A percentile compares a stretch with the other conserved stretches of the same genome.
phyloP scores from a whole-genome alignment of 257 asterid species.

The Ocimum tenuiflorum region DNA sequence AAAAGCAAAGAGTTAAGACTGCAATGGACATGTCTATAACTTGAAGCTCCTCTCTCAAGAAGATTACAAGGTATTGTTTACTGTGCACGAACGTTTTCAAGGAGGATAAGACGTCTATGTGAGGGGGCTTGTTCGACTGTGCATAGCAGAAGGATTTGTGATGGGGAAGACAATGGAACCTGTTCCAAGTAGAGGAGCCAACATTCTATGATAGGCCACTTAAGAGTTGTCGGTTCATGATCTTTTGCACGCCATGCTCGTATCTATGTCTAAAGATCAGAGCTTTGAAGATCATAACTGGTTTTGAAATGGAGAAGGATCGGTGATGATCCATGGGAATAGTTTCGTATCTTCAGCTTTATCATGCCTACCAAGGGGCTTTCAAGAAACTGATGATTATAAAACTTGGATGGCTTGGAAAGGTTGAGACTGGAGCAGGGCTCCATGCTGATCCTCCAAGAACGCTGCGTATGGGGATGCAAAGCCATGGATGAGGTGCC shows the following conservation, averaged over 20 bases:
- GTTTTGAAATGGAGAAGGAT: conserved; percentile 12
- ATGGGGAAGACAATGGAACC: conserved; percentile 16
- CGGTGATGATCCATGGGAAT: conserved; percentile 17
- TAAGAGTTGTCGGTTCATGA: conserved; percentile 16
- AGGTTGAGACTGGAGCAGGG: conserved; percentile 15
- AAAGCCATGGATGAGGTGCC: conserved; percentile 12
- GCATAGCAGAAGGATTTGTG: conserved; percentile 28
- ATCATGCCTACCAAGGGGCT: conserved; percentile 17
- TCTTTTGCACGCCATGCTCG: conserved; percentile 14
- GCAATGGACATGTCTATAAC: background rate
- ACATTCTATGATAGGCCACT: background rate
- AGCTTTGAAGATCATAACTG: background rate
- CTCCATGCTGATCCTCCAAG: conserved; percentile 20
- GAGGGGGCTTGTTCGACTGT: conserved; percentile 8
- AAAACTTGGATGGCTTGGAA: background rate
- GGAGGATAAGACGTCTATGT: background rate
- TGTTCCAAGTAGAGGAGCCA: background rate
- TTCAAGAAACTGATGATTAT: background rate
- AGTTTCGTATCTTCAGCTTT: conserved; percentile 22
- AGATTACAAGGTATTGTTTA: conserved; percentile 16
- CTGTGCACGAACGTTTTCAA: conserved; percentile 22
- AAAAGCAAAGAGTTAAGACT: no score
- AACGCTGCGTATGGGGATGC: conserved; percentile 10
- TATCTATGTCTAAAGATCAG: conserved; percentile 2
- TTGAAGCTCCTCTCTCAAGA: conserved; percentile 4